Base-by-base conservation (phyloP, 2,329 filamentous ascomycete species). In the Aureobasidium leucospermi region DNA sequence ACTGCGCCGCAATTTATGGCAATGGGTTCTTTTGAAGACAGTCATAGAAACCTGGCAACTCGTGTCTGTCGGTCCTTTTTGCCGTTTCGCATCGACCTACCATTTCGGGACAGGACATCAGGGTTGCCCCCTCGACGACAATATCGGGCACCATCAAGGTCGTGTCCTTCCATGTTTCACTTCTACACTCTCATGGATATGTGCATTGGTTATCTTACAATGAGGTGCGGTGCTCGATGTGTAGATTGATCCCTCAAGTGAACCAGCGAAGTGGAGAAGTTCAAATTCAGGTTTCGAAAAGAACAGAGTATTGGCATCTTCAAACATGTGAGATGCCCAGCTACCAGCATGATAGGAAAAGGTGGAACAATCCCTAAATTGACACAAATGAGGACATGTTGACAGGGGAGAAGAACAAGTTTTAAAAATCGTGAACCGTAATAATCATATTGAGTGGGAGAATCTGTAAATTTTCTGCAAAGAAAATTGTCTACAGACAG, bases 401-500 rank as follows among this genome's bases (percentile, higher is more conserved):
- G 23, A 23, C 23, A 23, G 39, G 10, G 6, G 11, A 7, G n/a
- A 16, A 45, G 19, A 45, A 28, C 7, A 45, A 23, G n/a, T 23
- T 23, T 23, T 23, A 4, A 23, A 19, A 46, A 38, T 56, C 52
- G 31, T 56, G 28, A 58, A 39, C 41, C 34, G 42, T 47, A 11
- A 58, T 48, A 48, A 48, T 58, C 42, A 47, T 23, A 23, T 58
- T 58, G 45, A 48, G 59, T 56, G 59, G 49, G 59, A 47, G 49
- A 55, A 45, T 60, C 59, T 60, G 58, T 45, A 34, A 10, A n/a
- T 56, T 34, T 31, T 39, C n/a, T 49, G 29, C 29, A 31, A 46
- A 23, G 49, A 51, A 46, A 47, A 34, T 29, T 43, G 29, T 59
- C 46, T 59, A 59, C 58, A 59, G 58, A 59, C 48, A 59, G 58